Evolutionary conservation across 768 basidiomycete species (phyloP).

Genomic region (Rhizopogon sp.): DNA sequence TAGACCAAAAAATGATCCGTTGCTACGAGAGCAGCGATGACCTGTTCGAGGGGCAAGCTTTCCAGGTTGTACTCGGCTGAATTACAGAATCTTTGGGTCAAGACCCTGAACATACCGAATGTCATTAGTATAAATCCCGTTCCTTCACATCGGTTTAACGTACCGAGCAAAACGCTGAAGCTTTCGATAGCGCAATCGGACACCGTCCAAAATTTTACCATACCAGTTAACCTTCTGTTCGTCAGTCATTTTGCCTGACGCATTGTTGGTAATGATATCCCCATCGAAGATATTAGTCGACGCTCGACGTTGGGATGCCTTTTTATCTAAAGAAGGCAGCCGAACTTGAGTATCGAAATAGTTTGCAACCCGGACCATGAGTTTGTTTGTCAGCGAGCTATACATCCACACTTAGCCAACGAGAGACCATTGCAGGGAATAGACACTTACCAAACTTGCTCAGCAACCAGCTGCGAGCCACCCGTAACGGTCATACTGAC

Average conservation of each 20-base stretch:
- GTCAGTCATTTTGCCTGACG: constrained; percentile 53
- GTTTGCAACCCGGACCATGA: constrained; percentile 89
- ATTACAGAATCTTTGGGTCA: constrained; percentile 87
- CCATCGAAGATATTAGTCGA: constrained; percentile 31
- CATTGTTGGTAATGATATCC: constrained; percentile 33
- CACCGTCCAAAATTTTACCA: constrained; percentile 87
- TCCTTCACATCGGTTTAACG: background rate
- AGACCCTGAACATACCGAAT: constrained; percentile 36
- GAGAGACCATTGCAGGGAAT: background rate
- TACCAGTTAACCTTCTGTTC: constrained; percentile 89
- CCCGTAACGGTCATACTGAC: constrained; percentile 84
- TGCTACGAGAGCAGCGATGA: constrained; percentile 73
- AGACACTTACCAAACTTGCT: constrained; percentile 81
- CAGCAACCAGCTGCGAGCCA: constrained; percentile 88
- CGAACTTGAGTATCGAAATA: constrained; percentile 95
- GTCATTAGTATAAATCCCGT: constrained; percentile 2
- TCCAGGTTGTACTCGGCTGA: constrained; percentile 88
- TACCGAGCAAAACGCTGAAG: constrained; percentile 90
- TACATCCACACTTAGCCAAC: background rate
- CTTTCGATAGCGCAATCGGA: constrained; percentile 87
- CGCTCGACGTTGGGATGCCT: constrained; percentile 18
- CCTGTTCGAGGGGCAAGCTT: constrained; percentile 65
- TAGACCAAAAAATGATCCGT: constrained; percentile 94
- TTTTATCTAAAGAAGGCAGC: constrained; percentile 48
- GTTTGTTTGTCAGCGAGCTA: constrained; percentile 87